Evolutionary conservation across 345 rosid genomes (phyloP).

Genomic region (Bruguiera parviflora): DNA sequence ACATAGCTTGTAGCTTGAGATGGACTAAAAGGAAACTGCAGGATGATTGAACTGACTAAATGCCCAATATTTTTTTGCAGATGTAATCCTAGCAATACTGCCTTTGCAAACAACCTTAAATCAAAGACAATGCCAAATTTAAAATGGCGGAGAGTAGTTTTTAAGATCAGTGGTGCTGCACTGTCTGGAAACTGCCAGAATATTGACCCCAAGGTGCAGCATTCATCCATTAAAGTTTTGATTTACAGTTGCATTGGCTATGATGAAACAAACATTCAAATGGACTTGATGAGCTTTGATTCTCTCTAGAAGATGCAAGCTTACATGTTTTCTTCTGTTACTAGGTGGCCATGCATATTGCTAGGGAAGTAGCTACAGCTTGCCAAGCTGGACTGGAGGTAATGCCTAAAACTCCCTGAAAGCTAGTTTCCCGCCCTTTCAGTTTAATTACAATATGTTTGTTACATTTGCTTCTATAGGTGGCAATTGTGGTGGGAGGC

Average conservation of each 20-base stretch:
- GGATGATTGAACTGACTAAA: neutral
- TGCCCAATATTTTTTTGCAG: slow-evolving; percentile 7
- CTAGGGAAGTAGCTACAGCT: slow-evolving; percentile 71
- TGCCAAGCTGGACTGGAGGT: slow-evolving; percentile 85
- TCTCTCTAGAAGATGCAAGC: neutral
- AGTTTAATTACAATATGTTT: neutral
- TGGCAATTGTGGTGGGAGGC: slow-evolving; percentile 88
- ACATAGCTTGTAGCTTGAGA: neutral
- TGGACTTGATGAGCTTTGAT: neutral
- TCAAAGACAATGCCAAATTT: slow-evolving; percentile 48
- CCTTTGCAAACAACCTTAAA: slow-evolving; percentile 33
- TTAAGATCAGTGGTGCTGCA: slow-evolving; percentile 86
- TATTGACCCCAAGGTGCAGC: slow-evolving; percentile 74
- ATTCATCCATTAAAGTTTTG: neutral
- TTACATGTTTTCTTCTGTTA: slow-evolving; percentile 6
- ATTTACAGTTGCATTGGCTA: neutral
- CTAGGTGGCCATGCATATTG: slow-evolving; percentile 74
- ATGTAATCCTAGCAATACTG: slow-evolving; percentile 12
- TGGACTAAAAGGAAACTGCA: neutral
- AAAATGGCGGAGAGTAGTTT: slow-evolving; percentile 85
- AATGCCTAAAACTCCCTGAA: slow-evolving; percentile 1
- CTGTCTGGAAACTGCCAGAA: slow-evolving; percentile 70
- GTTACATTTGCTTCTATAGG: slow-evolving; percentile 33
- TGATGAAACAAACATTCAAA: neutral
- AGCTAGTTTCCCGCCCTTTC: neutral